Conservation (phyloP, 352 stramenopile species). For the Phytophthora pinifolia region DNA sequence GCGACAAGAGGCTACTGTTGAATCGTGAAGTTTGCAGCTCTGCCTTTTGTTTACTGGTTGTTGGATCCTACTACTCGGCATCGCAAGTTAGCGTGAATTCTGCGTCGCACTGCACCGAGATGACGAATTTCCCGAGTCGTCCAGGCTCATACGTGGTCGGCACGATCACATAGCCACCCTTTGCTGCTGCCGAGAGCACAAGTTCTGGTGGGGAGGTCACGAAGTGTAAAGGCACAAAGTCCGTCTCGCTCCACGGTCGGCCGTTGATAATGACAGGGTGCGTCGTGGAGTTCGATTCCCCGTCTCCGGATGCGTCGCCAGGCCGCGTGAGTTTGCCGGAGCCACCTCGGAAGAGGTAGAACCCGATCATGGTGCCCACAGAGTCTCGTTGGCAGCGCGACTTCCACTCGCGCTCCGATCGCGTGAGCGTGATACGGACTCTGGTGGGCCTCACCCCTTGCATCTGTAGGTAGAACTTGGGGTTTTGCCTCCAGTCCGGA, state of each 20-base stretch:
- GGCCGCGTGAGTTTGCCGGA: constrained; percentile 39
- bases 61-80: constrained; percentile 23
- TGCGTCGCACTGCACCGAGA: constrained; percentile 81
- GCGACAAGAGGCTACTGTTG: constrained; percentile 10
- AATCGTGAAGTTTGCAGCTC: neutral
- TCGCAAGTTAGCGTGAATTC: constrained; percentile 73
- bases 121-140: constrained; percentile 77
- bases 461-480: constrained; percentile 78
- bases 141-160: constrained; percentile 86
- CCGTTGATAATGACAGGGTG: constrained; percentile 68
- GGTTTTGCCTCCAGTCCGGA: constrained; percentile 87
- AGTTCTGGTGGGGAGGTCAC: constrained; percentile 72
- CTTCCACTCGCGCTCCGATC: constrained; percentile 84
- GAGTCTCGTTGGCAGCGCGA: constrained; percentile 79
- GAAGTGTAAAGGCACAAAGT: constrained; percentile 79
- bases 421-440: constrained; percentile 79
- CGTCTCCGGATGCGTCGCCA: constrained; percentile 20
- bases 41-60: neutral
- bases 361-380: constrained; percentile 90
- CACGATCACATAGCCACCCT: constrained; percentile 87
- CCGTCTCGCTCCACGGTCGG: constrained; percentile 74
- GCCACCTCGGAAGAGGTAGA: constrained; percentile 76
- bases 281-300: constrained; percentile 6
- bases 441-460: constrained; percentile 67
- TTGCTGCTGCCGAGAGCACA: constrained; percentile 65